phyloP scores from a whole-genome alignment of 169 alveolate species.

The Cryptosporidium canis region DNA sequence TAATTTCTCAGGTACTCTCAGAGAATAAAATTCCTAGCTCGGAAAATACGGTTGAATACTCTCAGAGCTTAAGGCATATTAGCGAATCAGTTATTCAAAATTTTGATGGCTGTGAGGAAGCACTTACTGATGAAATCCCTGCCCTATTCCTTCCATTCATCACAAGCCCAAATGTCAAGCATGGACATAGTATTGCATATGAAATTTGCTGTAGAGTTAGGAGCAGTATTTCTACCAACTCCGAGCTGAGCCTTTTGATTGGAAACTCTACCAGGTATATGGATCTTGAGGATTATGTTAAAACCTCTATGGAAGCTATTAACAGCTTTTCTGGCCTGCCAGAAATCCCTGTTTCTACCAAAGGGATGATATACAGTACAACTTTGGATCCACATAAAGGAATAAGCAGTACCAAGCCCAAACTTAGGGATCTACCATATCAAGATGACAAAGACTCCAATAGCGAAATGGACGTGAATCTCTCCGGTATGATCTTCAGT shows the following conservation, averaged over 20 bases:
- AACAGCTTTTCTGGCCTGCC: neutral
- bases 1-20: conserved; percentile 6
- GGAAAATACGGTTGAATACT: neutral
- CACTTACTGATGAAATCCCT: neutral
- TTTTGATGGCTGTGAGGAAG: conserved; percentile 47
- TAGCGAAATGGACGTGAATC: neutral
- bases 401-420: neutral
- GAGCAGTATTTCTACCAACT: conserved; percentile 8
- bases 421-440: neutral
- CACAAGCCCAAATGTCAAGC: neutral
- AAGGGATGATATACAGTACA: neutral
- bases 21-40: neutral
- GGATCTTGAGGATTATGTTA: conserved; percentile 21
- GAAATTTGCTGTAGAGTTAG: conserved; percentile 47
- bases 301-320: conserved; percentile 44
- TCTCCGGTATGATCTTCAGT: neutral
- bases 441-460: neutral
- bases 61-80: neutral
- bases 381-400: conserved; percentile 54
- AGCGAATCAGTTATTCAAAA: neutral
- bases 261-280: conserved; percentile 27
- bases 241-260: conserved; percentile 6
- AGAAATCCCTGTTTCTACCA: neutral
- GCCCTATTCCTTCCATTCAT: neutral
- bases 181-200: conserved; percentile 31